Evolutionary conservation across 192 early-diverging fungal species (phyloP).

Genomic region (Fimicolochytrium jonesii): DNA sequence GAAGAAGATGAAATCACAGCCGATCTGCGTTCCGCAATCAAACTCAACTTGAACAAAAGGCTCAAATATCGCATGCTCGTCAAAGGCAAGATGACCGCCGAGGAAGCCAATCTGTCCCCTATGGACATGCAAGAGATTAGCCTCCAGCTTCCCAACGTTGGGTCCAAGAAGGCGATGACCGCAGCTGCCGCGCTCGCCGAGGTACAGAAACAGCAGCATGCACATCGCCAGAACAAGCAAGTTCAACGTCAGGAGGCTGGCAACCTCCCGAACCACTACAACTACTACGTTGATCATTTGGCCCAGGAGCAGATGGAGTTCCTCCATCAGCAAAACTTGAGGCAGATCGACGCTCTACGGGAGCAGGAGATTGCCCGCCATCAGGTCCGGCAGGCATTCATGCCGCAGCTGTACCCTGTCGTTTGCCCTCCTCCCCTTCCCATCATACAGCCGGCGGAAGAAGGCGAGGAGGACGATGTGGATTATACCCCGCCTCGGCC

Average conservation of each 20-base stretch:
- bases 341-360: not conserved
- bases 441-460: not conserved
- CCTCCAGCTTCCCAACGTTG: not conserved
- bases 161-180: not conserved
- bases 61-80: slow-evolving; percentile 7
- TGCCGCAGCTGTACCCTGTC: not conserved
- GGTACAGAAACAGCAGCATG: too few species aligned
- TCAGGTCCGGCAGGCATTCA: not conserved
- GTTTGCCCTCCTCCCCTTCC: not conserved
- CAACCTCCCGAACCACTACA: too few species aligned
- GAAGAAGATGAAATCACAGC: too few species aligned
- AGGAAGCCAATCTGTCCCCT: slow-evolving; percentile 3
- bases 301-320: not conserved
- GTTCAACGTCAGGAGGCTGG: not conserved
- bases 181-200: not conserved
- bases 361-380: not conserved
- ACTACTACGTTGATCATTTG: not conserved
- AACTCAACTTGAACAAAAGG: not conserved
- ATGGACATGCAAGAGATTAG: slow-evolving; percentile 14
- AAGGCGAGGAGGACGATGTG: not conserved
- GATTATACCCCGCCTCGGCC: not conserved
- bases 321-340: not conserved
- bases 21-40: not conserved
- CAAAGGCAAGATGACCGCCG: slow-evolving; percentile 3
- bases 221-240: too few species aligned